Percentiles rank a stretch among this genome's conserved stretches.
Conservation (phyloP, 257 asterid genomes). For the Forsythia suspensa region DNA sequence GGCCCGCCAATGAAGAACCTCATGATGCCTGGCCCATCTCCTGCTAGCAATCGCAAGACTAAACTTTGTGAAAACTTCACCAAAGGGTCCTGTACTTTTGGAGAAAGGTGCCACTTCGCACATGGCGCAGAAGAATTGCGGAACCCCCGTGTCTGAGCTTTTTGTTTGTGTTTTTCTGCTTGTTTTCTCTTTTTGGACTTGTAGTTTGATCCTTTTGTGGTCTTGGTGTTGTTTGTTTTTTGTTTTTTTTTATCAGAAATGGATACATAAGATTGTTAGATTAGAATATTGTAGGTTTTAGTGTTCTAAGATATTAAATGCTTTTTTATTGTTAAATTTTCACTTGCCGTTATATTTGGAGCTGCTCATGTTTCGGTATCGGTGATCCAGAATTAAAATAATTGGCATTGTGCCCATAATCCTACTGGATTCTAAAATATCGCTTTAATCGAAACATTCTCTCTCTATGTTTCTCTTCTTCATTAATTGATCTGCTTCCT, state of each 20-base stretch:
- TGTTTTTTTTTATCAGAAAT: not conserved
- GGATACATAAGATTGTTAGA: not conserved
- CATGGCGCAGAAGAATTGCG: constrained; percentile 46
- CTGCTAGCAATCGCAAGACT: constrained; percentile 33
- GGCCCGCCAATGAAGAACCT: constrained; percentile 6
- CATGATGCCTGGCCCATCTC: not conserved
- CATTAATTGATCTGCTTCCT: too few species aligned
- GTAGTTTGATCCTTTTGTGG: not conserved
- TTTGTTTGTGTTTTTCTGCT: not conserved
- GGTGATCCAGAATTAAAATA: too few species aligned
- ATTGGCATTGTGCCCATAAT: too few species aligned
- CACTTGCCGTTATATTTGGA: not conserved
- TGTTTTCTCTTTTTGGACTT: not conserved
- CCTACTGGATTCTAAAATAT: too few species aligned
- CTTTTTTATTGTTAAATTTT: not conserved
- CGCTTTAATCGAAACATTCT: too few species aligned
- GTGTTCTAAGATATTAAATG: not conserved
- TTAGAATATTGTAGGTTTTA: not conserved
- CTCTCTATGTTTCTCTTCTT: too few species aligned
- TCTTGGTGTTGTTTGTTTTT: not conserved
- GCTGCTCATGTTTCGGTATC: not conserved
- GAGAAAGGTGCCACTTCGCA: constrained; percentile 53
- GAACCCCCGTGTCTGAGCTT: constrained; percentile 16
- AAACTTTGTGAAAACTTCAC: constrained; percentile 50
- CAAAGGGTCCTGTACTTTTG: constrained; percentile 47